Evolutionary conservation across 495 filamentous ascomycete species (phyloP).

Genomic region (Hyaloscypha variabilis): DNA sequence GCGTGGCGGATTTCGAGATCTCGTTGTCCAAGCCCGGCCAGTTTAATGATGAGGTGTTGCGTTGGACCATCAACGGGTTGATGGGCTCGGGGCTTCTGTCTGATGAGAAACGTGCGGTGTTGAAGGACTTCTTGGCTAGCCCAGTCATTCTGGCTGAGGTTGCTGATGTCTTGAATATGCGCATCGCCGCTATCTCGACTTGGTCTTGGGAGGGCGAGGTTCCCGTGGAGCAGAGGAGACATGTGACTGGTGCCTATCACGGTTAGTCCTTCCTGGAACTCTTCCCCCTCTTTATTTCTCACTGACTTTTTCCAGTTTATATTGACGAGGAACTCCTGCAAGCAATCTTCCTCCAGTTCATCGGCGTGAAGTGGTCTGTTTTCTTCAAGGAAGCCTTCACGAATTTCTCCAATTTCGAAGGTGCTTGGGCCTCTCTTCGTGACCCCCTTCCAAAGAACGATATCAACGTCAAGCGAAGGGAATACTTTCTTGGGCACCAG

Average conservation of each 20-base stretch:
- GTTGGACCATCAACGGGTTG: conserved; percentile 57
- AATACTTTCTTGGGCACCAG: conserved; percentile 46
- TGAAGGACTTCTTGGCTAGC: conserved; percentile 63
- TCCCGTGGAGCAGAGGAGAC: conserved; percentile 60
- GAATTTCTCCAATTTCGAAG: conserved; percentile 40
- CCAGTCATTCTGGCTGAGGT: conserved; percentile 59
- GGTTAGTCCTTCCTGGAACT: conserved; percentile 7
- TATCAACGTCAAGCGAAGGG: conserved; percentile 46
- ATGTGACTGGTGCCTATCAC: conserved; percentile 35
- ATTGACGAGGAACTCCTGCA: conserved; percentile 73
- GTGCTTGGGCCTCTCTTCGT: conserved; percentile 46
- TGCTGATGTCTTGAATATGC: conserved; percentile 69
- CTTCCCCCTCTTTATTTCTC: background rate
- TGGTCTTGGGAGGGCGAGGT: conserved; percentile 65
- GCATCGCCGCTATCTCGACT: conserved; percentile 55
- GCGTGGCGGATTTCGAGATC: conserved; percentile 47
- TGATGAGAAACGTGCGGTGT: conserved; percentile 57
- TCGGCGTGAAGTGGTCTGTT: conserved; percentile 64
- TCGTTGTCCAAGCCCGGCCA: conserved; percentile 39
- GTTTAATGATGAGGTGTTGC: conserved; percentile 44
- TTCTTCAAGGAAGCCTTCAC: conserved; percentile 52
- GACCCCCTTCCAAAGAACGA: conserved; percentile 40
- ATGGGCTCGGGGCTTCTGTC: conserved; percentile 58
- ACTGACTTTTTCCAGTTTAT: conserved; percentile 54
- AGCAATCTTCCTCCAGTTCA: conserved; percentile 64